Base-by-base conservation (phyloP, 2,329 filamentous ascomycete species). In the Raffaelea deltoideospora region DNA sequence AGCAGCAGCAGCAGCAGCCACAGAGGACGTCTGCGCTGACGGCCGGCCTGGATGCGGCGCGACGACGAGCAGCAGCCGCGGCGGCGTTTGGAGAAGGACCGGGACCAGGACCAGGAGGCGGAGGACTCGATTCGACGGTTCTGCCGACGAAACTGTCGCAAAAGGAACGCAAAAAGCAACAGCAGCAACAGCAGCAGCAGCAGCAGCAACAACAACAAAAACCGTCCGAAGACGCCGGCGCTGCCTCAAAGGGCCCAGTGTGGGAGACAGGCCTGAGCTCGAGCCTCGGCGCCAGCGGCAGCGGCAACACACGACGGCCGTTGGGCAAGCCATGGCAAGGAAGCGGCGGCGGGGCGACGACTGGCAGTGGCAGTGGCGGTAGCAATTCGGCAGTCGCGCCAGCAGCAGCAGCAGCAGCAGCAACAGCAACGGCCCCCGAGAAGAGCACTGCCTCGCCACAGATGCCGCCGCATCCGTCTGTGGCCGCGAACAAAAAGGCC, bases 151-250 rank as follows among this genome's bases (percentile, higher is more conserved):
- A 83, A 52, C 58, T 93, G 46, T 94, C 87, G 1, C 90, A 96
- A 48, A 93, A 90, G 51, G 87, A 95, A 54, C 76, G 86, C 18
- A 96, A 94, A 59, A 82, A 73, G 51, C 73, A 86, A 45, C 73
- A 85, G 48, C 79, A 85, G 48, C 67, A 74, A 42, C 73, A 82
- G 48, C 59, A 45, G 54, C 60, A 31, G 45, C 53, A 4, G 44
- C 54, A 33, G 42, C 44, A 19, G 22, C 45, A 47, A 28, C 72
- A 85, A 44, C 72, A 84, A 47, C 77, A 85, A 48, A 58, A 19
- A 59, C 61, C 26, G 58, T 57, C 55, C 23, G 55, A 60, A 8
- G 56, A 59, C 40, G 54, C 59, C 23, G 37, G 15, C 18, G n/a
- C 34, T 15, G 37, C 40, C n/a, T n/a, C n/a, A 14, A 44, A 44